Percentiles rank a stretch among this genome's conserved stretches.
These are phyloP conservation scores for Ustilago cynodontis DNA, from an alignment of 1,284 basidiomycete genomes.

Conservation along the genomic window DNA sequence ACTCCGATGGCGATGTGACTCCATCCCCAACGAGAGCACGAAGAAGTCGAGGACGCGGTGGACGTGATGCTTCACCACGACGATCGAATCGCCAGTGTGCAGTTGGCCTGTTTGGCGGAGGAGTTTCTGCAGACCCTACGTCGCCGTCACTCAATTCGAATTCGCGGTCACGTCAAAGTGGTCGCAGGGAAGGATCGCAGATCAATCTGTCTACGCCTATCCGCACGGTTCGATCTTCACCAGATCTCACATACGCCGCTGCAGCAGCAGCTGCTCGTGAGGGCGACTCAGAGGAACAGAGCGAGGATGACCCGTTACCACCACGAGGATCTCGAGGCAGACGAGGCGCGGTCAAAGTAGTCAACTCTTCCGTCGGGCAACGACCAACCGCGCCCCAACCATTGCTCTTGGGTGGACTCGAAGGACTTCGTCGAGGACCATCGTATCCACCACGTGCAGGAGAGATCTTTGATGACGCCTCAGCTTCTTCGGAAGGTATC, in stretches of 20 bases:
- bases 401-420: constrained; percentile 22
- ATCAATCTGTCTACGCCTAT: constrained; percentile 28
- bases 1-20: constrained; percentile 33
- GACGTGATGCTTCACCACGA: constrained; percentile 38
- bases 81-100: constrained; percentile 54
- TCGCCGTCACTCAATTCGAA: neutral
- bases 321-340: constrained; percentile 49
- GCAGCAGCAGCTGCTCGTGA: constrained; percentile 23
- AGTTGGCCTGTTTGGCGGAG: constrained; percentile 56
- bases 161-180: constrained; percentile 17
- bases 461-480: constrained; percentile 27
- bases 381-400: constrained; percentile 15
- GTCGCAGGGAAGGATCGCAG: constrained; percentile 21
- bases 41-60: constrained; percentile 13
- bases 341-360: constrained; percentile 54
- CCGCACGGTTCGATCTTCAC: constrained; percentile 51
- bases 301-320: constrained; percentile 19
- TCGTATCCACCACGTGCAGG: constrained; percentile 47
- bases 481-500: neutral
- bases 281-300: constrained; percentile 7
- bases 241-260: constrained; percentile 48
- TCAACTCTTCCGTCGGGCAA: constrained; percentile 43
- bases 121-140: constrained; percentile 9
- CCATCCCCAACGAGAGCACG: constrained; percentile 22
- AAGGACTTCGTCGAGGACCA: constrained; percentile 39